Conservation (phyloP, 306 rosid genomes). For the Hylodesmum podocarpum region DNA sequence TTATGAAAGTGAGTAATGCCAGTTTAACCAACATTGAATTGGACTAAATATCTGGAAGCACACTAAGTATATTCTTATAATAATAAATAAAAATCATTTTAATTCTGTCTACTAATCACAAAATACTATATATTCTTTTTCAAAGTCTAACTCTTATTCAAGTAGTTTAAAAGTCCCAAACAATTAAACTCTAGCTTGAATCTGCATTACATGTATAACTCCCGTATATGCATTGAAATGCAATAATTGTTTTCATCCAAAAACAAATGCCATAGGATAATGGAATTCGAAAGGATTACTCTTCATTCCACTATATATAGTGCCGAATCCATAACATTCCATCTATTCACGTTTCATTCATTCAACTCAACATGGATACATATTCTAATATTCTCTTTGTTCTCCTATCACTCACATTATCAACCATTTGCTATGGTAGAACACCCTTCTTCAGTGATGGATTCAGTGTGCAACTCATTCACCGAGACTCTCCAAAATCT, state of each 20-base stretch:
- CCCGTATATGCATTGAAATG: not conserved
- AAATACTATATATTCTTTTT: no score
- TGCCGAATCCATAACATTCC: not conserved
- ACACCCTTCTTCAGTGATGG: not conserved
- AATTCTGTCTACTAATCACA: no score
- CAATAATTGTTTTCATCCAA: not conserved
- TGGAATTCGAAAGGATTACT: not conserved
- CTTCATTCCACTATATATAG: not conserved
- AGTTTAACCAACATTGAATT: not conserved
- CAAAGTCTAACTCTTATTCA: no score
- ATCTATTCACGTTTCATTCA: not conserved
- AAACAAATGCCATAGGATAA: not conserved
- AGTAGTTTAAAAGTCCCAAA: no score
- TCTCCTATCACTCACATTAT: not conserved
- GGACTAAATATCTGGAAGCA: not conserved
- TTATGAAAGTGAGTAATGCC: not conserved
- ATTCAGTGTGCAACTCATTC: constrained; percentile 48
- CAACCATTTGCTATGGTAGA: not conserved
- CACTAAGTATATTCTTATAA: no score
- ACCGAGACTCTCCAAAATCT: constrained; percentile 53
- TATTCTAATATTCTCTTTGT: not conserved
- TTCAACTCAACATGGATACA: not conserved
- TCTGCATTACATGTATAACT: not conserved
- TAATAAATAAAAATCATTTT: no score
- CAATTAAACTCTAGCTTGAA: no score